These are phyloP conservation scores for Pythium aphanidermatum DNA, from an alignment of 352 stramenopile genomes.

Conservation along the genomic window DNA sequence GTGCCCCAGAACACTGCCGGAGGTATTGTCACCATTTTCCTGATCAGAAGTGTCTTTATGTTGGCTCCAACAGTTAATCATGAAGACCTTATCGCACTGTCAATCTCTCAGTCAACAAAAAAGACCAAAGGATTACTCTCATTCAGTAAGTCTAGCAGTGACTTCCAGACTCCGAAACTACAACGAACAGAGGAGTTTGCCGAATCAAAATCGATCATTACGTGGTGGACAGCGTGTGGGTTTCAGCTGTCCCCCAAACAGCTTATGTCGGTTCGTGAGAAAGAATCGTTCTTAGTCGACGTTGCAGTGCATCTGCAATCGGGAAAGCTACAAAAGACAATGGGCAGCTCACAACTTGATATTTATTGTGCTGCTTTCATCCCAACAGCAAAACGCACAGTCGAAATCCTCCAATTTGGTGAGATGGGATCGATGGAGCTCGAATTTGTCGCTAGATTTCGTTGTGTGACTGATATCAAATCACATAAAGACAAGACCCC, in stretches of 20 bases:
- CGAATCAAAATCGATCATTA: slow-evolving; percentile 1
- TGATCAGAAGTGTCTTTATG: slow-evolving; percentile 14
- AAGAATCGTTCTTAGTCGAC: slow-evolving; percentile 28
- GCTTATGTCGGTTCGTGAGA: slow-evolving; percentile 20
- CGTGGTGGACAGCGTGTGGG: slow-evolving; percentile 19
- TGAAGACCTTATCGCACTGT: not conserved
- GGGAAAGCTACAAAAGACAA: slow-evolving; percentile 12
- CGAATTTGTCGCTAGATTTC: slow-evolving; percentile 21
- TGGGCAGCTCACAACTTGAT: slow-evolving; percentile 32
- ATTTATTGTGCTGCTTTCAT: slow-evolving; percentile 9
- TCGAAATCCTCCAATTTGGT: slow-evolving; percentile 21
- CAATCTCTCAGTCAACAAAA: slow-evolving; percentile 18
- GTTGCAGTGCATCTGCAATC: slow-evolving; percentile 13
- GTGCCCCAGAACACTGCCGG: slow-evolving; percentile 14
- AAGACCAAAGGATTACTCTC: slow-evolving; percentile 21
- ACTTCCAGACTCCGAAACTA: slow-evolving; percentile 8
- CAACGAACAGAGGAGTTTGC: not conserved
- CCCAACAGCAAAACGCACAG: not conserved
- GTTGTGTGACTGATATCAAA: slow-evolving; percentile 5
- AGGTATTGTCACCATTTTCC: slow-evolving; percentile 22
- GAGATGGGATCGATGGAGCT: slow-evolving; percentile 20
- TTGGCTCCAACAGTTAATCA: slow-evolving; percentile 1
- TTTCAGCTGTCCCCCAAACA: slow-evolving; percentile 20
- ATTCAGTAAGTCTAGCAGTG: slow-evolving; percentile 12
- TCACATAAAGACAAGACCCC: not conserved